Percentiles rank a stretch among this genome's conserved stretches.
Evolutionary conservation across 139 green algal genomes (phyloP).

Genomic region (Picocystis salinarum): DNA sequence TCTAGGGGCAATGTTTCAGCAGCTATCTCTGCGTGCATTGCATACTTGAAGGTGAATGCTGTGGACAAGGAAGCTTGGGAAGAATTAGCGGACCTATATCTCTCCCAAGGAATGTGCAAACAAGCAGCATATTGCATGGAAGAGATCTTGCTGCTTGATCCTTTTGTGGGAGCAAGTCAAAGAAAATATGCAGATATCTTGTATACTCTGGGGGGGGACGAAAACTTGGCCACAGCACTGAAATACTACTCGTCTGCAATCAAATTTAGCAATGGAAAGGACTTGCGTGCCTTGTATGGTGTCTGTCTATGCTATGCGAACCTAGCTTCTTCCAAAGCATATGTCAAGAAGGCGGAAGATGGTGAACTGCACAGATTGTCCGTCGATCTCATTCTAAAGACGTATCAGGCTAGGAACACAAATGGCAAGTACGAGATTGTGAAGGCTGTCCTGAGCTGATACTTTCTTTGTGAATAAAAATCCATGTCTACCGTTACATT

Average conservation of each 20-base stretch:
- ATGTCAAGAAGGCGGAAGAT: too few species aligned
- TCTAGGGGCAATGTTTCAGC: background rate
- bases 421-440: too few species aligned
- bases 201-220: slow-evolving; percentile 33
- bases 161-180: slow-evolving; percentile 22
- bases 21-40: slow-evolving; percentile 1
- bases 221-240: background rate
- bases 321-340: too few species aligned
- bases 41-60: slow-evolving; percentile 38
- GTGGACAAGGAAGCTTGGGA: slow-evolving; percentile 62
- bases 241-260: background rate
- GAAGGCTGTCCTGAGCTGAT: too few species aligned
- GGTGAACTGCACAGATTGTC: too few species aligned
- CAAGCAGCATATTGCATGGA: slow-evolving; percentile 69
- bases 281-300: background rate
- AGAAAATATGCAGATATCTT: slow-evolving; percentile 53
- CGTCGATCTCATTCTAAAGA: too few species aligned
- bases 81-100: slow-evolving; percentile 56
- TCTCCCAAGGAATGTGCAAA: slow-evolving; percentile 50
- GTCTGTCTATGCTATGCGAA: background rate
- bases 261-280: background rate
- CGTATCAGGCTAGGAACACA: too few species aligned
- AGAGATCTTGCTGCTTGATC: slow-evolving; percentile 55
- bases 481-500: too few species aligned
- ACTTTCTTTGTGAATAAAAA: too few species aligned